Evolutionary conservation across 2,329 filamentous ascomycete species (phyloP), one percentile per base, ranked within the genome.

Genomic region (Epichloe baconii): DNA sequence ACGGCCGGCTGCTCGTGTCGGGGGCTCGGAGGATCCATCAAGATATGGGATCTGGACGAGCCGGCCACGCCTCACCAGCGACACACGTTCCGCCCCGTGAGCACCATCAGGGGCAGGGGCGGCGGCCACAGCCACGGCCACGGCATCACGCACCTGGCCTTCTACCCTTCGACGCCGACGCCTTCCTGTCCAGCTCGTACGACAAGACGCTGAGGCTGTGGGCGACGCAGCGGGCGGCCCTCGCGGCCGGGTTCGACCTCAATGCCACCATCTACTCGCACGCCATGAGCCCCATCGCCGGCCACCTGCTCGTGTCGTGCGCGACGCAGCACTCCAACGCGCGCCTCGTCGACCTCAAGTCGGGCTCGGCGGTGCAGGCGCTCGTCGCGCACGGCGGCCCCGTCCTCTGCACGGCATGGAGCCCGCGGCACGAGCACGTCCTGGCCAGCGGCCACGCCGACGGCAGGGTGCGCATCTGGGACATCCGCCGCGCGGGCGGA

Each of bases 1-100:
- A 93, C 55, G 88, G 86, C 3, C 63, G 64, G 59, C 85, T 86
- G 57, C 75, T 96, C 55, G 68, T 95, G 2, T 95, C 90, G 0
- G 91, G 89, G 89, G 90, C 34, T 84, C 87, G 4, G 88, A 95
- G 62, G 86, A 10, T 86, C 85, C 1, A 80, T 96, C 61, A 86
- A 83, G 57, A 70, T 96, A 44, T 96, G 90, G 90, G 84, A 96
- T 67, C 77, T 96, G 6, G 86, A 95, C 60, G 70, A 76, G 47
- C 71, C 73, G 57, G 64, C 63, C 12, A 72, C 72, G 54, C 66
- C 71, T 5, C 70, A 68, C 55, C 64, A 54, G 54, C 65, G 65
- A 37, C 74, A 74, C 60, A 74, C 64, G 17, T 83, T 77, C 59
- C 73, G 69, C 6, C 78, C 86, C 2, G 64, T 76, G 19, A 75